Percentiles rank a stretch among this genome's conserved stretches.
Evolutionary conservation across 257 asterid species (phyloP).

Genomic region (Pogostemon cablin): DNA sequence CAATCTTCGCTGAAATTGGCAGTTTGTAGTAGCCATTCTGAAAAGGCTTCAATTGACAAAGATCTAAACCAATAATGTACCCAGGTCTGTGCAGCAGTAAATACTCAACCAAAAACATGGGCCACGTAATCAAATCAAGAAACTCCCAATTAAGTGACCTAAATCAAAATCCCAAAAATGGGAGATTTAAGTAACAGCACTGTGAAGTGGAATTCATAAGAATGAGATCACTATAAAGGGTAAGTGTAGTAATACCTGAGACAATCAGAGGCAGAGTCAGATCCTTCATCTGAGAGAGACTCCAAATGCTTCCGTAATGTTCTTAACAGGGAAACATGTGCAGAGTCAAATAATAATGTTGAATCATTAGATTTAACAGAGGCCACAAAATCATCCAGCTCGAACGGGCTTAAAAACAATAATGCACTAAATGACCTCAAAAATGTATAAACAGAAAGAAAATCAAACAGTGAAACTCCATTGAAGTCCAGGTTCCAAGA

Average conservation of each 20-base stretch:
- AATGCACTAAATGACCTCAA: conserved; percentile 91
- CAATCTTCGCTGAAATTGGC: conserved; percentile 70
- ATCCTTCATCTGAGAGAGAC: conserved; percentile 69
- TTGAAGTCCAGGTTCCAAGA: conserved; percentile 57
- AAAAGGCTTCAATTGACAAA: conserved; percentile 52
- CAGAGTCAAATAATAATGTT: conserved; percentile 69
- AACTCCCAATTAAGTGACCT: conserved; percentile 96
- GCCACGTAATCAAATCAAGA: conserved; percentile 95
- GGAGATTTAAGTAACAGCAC: conserved; percentile 35
- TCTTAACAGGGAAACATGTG: conserved; percentile 82
- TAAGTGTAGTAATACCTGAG: conserved; percentile 61
- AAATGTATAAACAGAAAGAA: conserved; percentile 80
- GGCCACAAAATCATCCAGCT: conserved; percentile 75
- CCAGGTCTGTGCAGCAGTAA: conserved; percentile 70
- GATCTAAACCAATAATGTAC: conserved; percentile 62
- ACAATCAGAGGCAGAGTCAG: conserved; percentile 64
- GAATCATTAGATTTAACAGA: conserved; percentile 65
- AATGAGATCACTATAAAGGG: conserved; percentile 30
- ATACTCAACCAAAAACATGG: conserved; percentile 83
- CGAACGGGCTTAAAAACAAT: conserved; percentile 88
- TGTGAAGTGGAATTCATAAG: conserved; percentile 20
- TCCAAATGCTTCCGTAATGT: conserved; percentile 77
- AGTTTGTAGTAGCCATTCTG: conserved; percentile 69
- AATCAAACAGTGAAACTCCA: conserved; percentile 68
- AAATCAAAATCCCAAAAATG: conserved; percentile 27